Evolutionary conservation across 2,329 filamentous ascomycete genomes (phyloP).

Genomic region (Aureobasidium namibiae): DNA sequence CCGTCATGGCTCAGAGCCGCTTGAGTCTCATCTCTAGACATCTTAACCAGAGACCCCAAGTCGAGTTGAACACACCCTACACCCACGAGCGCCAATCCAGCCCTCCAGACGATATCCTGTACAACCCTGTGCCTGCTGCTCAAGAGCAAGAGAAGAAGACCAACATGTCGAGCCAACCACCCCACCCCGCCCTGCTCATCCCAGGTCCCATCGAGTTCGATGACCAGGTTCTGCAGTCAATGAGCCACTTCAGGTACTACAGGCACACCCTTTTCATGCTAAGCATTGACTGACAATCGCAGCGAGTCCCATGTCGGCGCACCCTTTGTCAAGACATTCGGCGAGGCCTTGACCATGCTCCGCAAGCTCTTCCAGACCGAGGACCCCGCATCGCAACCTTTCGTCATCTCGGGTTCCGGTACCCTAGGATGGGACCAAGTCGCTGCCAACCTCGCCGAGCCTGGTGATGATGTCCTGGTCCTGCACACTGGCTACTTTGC

Average conservation of each 20-base stretch:
- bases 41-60: constrained; percentile 46
- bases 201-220: constrained; percentile 97
- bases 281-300: constrained; percentile 6
- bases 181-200: constrained; percentile 74
- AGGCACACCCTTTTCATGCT: not conserved
- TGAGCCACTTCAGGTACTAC: constrained; percentile 82
- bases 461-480: constrained; percentile 82
- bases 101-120: constrained; percentile 47
- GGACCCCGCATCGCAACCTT: constrained; percentile 74
- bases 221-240: constrained; percentile 88
- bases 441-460: constrained; percentile 84
- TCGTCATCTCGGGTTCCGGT: constrained; percentile 87
- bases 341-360: constrained; percentile 78
- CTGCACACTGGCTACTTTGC: constrained; percentile 96
- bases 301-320: constrained; percentile 92
- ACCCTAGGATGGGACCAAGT: constrained; percentile 96
- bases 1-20: constrained; percentile 28
- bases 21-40: constrained; percentile 55
- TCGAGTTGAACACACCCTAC: constrained; percentile 56
- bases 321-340: constrained; percentile 82
- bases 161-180: constrained; percentile 51
- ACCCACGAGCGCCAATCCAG: constrained; percentile 49
- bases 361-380: constrained; percentile 92
- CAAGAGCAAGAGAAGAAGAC: constrained; percentile 22
- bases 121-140: constrained; percentile 20